Evolutionary conservation across 2,329 filamentous ascomycete species (phyloP), one percentile per base, ranked within the genome.

Genomic region (Amphichorda felina): DNA sequence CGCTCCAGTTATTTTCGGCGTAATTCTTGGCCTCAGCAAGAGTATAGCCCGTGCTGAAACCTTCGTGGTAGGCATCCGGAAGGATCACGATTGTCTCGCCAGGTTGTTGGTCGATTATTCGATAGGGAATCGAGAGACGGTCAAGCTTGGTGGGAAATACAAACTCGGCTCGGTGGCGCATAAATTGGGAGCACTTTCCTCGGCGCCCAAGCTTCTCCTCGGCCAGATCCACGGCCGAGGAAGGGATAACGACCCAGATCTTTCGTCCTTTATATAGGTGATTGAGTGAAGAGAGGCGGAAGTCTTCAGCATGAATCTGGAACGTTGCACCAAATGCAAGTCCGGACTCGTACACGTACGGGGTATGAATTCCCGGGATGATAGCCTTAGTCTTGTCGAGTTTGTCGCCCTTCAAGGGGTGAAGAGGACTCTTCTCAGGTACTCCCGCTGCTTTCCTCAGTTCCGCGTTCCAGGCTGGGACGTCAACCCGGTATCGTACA

Each of bases 1-100:
- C 5, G 51, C 51, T 54, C 57, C 57, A 60, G n/a, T 42, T 44
- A 9, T 43, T 40, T 25, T 59, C 57, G 15, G 57, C 57, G 34
- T 60, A 60, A 34, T 60, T 60, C 39, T 59, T 60, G 26, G 57
- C 57, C 38, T 60, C 57, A 4, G 57, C 57, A 31, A 60, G 51
- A 26, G 56, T 60, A 36, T 60, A 60, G 0, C 57, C 57, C n/a
- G 56, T 59, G 43, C 57, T 60, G 39, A 60, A 60, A 3, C 57
- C 57, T 39, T 60, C 55, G 36, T 60, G 57, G 33, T 60, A 60
- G 4, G 57, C 57, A 36, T 60, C 57, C 1, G 57, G 57, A 7
- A 60, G 42, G 30, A 60, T 55, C 26, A 60, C 57, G 26, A 60
- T 55, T 8, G 57, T 60, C 43, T 60, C 57, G 6, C 56, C 57